Evolutionary conservation across 2,329 filamentous ascomycete species (phyloP).

Genomic region (Fusarium sp.): DNA sequence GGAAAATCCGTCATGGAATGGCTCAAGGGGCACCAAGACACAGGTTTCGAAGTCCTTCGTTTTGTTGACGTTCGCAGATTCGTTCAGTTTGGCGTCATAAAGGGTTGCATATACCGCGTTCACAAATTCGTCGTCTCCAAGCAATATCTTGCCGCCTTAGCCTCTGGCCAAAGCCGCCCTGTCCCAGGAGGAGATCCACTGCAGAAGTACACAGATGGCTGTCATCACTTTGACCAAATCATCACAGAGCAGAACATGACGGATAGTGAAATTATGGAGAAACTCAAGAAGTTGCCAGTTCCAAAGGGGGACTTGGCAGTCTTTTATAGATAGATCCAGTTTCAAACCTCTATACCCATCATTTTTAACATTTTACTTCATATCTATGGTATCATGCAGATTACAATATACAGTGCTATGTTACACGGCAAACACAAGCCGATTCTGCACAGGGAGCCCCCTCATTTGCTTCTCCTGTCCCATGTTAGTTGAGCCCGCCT

Average conservation of each 20-base stretch:
- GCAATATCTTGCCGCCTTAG: conserved; percentile 67
- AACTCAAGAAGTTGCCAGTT: conserved; percentile 67
- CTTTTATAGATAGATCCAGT: conserved; percentile 58
- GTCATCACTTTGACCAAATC: conserved; percentile 83
- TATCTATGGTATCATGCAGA: conserved; percentile 45
- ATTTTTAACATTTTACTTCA: conserved; percentile 35
- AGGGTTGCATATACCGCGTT: conserved; percentile 90
- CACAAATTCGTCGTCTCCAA: conserved; percentile 87
- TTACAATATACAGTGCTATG: conserved; percentile 44
- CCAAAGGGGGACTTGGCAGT: conserved; percentile 64
- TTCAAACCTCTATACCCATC: conserved; percentile 9
- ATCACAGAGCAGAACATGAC: conserved; percentile 78
- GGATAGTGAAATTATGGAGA: conserved; percentile 76
- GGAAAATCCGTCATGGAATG: conserved; percentile 88
- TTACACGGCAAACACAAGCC: conserved; percentile 30
- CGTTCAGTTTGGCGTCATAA: conserved; percentile 95
- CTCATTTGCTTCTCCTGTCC: conserved; percentile 15
- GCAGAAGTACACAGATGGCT: conserved; percentile 77
- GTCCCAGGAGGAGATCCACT: conserved; percentile 61
- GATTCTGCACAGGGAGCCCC: neutral
- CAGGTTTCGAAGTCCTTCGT: conserved; percentile 71
- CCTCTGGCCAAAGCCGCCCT: conserved; percentile 62
- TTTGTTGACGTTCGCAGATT: conserved; percentile 90
- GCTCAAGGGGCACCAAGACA: conserved; percentile 78
- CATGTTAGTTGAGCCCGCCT: conserved; percentile 41